Base-by-base conservation (phyloP, 2,329 filamentous ascomycete species). In the Fusarium austroafricanum region DNA sequence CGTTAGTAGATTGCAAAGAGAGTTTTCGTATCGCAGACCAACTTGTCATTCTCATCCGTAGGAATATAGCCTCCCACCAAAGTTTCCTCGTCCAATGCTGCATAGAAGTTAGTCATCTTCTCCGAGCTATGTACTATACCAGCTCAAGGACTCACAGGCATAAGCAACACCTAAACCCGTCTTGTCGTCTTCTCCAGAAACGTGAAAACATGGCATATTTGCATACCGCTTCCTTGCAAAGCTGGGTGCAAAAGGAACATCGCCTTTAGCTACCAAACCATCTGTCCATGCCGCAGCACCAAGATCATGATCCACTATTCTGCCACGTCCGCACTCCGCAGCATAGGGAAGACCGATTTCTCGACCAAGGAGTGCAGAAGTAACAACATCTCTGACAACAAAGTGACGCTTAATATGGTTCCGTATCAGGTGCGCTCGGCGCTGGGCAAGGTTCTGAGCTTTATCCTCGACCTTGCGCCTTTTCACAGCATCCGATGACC, bases 401-500 rank as follows among this genome's bases (percentile, higher is more conserved):
- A 79, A 63, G 14, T 80, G 76, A 5, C 82, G 80, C 60, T 70
- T 78, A 45, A 85, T 77, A 18, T 82, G 80, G 17, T 73, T 68
- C 61, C 73, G 77, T n/a, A 78, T 68, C 10, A 79, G 63, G 14
- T 75, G 54, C n/a, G 71, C 69, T 39, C 78, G 74, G 7, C 68
- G 69, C 15, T 71, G 64, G 0, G 71, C 72, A 12, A 69, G 74
- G 42, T 71, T 54, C 2, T 72, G 73, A 7, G 76, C 75, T 21
- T 76, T 76, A 35, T 84, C 80, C 31, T 85, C 80, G 5, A 80
- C 65, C 61, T 83, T 83, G 52, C 86, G 86, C 67, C 82, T 82
- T 77, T 87, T 89, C 56, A 90, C 85, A 9, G 83, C 83, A 44
- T 86, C 81, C n/a, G 82, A 78, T 10, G 88, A 87, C 79, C 89